A percentile compares a stretch with the other conserved stretches of the same genome.
These are phyloP conservation scores for Delonix regia DNA, from an alignment of 306 rosid species.

Conservation along the genomic window DNA sequence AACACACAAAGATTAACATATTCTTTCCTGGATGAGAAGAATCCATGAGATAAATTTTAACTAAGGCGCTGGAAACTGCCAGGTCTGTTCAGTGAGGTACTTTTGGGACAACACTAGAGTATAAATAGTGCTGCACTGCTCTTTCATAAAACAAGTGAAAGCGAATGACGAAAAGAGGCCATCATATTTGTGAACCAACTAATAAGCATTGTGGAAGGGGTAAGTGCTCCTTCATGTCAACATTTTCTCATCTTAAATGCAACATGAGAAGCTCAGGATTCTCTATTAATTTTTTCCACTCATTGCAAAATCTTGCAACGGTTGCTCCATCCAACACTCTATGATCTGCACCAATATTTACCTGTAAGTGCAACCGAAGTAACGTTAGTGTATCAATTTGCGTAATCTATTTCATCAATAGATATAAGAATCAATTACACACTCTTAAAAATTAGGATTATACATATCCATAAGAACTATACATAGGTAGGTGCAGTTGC, in stretches of 20 bases:
- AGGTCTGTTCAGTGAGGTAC: not conserved
- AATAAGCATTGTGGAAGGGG: not conserved
- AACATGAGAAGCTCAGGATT: slow-evolving; percentile 76
- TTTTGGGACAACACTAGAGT: not conserved
- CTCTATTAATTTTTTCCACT: slow-evolving; percentile 81
- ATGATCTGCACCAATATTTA: slow-evolving; percentile 93
- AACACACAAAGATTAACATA: not conserved
- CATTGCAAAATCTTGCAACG: slow-evolving; percentile 86
- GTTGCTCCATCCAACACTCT: slow-evolving; percentile 98
- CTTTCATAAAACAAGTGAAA: not conserved
- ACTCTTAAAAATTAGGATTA: not conserved
- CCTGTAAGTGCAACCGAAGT: slow-evolving; percentile 55
- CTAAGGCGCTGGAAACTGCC: not conserved
- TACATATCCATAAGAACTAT: no score
- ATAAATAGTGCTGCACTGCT: not conserved
- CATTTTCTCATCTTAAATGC: slow-evolving; percentile 60
- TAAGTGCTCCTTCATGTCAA: not conserved
- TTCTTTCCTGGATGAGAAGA: not conserved
- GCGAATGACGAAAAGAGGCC: not conserved
- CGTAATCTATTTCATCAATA: slow-evolving; percentile 15
- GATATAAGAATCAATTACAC: not conserved
- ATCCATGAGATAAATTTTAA: not conserved
- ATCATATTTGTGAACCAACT: not conserved
- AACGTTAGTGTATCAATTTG: slow-evolving; percentile 19
- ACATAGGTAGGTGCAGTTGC: not conserved